Evolutionary conservation across 345 rosid genomes (phyloP).

Genomic region (Acer saccharum): DNA sequence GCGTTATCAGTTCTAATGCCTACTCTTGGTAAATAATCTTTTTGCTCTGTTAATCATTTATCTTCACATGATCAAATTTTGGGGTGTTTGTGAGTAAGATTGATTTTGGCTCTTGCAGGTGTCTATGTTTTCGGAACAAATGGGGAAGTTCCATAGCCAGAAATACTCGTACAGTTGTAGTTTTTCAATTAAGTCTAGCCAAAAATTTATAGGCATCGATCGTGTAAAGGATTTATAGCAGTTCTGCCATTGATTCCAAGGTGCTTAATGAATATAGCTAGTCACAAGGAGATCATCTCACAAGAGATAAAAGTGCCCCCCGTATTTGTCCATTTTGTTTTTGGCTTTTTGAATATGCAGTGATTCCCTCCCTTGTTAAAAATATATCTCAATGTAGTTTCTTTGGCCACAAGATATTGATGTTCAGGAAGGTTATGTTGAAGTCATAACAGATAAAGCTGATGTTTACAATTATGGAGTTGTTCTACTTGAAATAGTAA

Average conservation of each 20-base stretch:
- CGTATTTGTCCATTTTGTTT: not conserved
- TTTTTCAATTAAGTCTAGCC: not conserved
- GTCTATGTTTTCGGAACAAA: constrained; percentile 66
- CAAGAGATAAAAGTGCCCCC: not conserved
- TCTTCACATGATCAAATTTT: not conserved
- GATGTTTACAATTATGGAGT: no score
- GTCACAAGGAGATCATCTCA: not conserved
- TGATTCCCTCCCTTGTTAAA: not conserved
- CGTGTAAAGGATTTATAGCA: not conserved
- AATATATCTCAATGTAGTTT: not conserved
- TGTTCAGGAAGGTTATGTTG: no score
- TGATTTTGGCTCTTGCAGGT: constrained; percentile 44
- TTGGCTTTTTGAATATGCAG: not conserved
- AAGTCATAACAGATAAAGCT: no score
- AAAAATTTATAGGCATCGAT: not conserved
- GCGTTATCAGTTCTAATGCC: constrained; percentile 77
- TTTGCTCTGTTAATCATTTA: no score
- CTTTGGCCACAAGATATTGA: not conserved
- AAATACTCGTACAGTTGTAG: not conserved
- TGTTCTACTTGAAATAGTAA: no score
- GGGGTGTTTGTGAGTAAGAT: not conserved
- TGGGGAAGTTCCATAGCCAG: constrained; percentile 29
- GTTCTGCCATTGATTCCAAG: not conserved
- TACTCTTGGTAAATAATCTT: constrained; percentile 56
- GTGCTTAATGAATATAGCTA: not conserved